Percentiles rank a stretch among this genome's conserved stretches.
Evolutionary conservation across 2,329 filamentous ascomycete species (phyloP).

Genomic region (Colletotrichum acutatum): DNA sequence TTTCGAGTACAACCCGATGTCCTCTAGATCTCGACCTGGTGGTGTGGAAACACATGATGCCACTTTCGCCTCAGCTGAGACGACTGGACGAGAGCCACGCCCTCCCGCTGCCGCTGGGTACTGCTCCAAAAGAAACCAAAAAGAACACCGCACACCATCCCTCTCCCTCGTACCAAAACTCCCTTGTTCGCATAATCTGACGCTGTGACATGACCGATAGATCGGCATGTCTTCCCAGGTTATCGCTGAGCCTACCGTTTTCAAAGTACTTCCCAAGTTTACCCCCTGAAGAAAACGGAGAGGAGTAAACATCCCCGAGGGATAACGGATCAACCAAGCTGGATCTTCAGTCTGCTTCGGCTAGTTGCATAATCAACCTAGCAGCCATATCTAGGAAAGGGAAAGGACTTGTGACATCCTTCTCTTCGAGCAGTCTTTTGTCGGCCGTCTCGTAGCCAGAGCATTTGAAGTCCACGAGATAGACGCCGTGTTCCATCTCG

Average conservation of each 20-base stretch:
- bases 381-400: conserved; percentile 96
- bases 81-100: conserved; percentile 1
- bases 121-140: neutral
- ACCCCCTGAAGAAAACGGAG: conserved; percentile 18
- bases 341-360: conserved; percentile 73
- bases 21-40: conserved; percentile 6
- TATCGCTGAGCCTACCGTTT: conserved; percentile 24
- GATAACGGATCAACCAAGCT: conserved; percentile 3
- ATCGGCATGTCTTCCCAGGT: conserved; percentile 17
- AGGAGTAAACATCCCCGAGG: neutral
- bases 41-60: conserved; percentile 7
- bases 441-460: conserved; percentile 89
- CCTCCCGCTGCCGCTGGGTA: neutral
- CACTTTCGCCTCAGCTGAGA: neutral
- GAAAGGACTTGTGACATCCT: conserved; percentile 94
- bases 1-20: conserved; percentile 14
- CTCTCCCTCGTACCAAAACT: conserved; percentile 28
- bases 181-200: conserved; percentile 24
- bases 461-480: conserved; percentile 98
- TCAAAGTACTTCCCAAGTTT: conserved; percentile 10
- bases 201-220: conserved; percentile 19
- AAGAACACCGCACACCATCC: conserved; percentile 5
- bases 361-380: conserved; percentile 91
- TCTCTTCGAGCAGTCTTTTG: conserved; percentile 84
- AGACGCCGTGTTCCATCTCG: conserved; percentile 90